Conservation (phyloP, 169 alveolate genomes). For the Eimeria zaria region DNA sequence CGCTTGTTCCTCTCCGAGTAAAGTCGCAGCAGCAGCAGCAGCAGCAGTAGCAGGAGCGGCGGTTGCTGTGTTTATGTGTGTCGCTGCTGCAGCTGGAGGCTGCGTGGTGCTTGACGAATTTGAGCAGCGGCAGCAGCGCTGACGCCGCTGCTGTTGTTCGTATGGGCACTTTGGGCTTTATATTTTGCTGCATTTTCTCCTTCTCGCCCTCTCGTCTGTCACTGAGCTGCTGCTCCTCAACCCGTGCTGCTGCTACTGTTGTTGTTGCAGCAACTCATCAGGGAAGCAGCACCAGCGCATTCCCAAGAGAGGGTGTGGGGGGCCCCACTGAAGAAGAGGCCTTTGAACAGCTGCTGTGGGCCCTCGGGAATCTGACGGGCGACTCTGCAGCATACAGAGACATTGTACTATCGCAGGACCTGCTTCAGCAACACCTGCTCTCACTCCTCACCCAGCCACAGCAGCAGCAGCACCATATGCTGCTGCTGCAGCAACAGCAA, state of each 20-base stretch:
- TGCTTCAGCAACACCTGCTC: slow-evolving; percentile 47
- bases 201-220: slow-evolving; percentile 56
- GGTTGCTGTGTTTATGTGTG: not conserved
- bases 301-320: not conserved
- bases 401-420: slow-evolving; percentile 80
- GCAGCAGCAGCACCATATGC: slow-evolving; percentile 18
- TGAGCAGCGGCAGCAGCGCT: slow-evolving; percentile 69
- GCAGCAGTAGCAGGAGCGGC: slow-evolving; percentile 22
- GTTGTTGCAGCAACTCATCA: not conserved
- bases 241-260: not conserved
- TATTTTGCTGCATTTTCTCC: slow-evolving; percentile 52
- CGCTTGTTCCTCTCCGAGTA: not conserved
- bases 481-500: slow-evolving; percentile 12
- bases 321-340: slow-evolving; percentile 92
- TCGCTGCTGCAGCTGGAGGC: slow-evolving; percentile 65
- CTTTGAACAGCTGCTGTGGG: slow-evolving; percentile 99
- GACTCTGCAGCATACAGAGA: slow-evolving; percentile 98
- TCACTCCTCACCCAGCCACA: slow-evolving; percentile 43
- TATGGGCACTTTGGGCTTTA: slow-evolving; percentile 25
- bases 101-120: slow-evolving; percentile 78
- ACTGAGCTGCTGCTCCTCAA: not conserved
- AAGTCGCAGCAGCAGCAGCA: not conserved
- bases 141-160: slow-evolving; percentile 71
- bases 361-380: slow-evolving; percentile 99
- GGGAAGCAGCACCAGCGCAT: not conserved